Evolutionary conservation across 768 basidiomycete genomes (phyloP), one percentile per base, ranked within the genome.

Genomic region (Lentinus tigrinus): DNA sequence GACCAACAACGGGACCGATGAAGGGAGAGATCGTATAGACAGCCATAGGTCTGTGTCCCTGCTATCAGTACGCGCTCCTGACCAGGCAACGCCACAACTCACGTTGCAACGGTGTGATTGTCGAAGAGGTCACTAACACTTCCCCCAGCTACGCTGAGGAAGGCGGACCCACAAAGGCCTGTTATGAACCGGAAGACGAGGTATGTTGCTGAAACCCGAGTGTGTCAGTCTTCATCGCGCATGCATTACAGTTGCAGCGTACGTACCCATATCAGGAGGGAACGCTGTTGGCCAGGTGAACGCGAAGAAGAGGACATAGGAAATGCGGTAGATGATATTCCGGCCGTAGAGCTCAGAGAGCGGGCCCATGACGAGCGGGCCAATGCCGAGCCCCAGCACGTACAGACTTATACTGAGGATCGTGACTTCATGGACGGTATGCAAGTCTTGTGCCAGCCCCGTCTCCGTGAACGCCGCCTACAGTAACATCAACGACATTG

Each of bases 251-350:
- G 9, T 16, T 13, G n/a, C 11, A 19, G 2, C 26, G 10, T 14
- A 73, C 81, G 47, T 49, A 86, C 86, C 78, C 23, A 84, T 78
- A 63, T 89, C 77, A 3, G 83, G 85, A 1, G 88, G 81, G 59
- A 93, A 92, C 1, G 89, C 87, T 6, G 89, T 84, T 0, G 89
- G 87, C 65, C 86, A 87, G 19, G 85, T 83, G 54, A 88, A 79
- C 1, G 81, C 65, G 64, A 89, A 83, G 68, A 89, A 85, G 4
- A 83, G 61, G 1, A 73, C 61, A 60, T 87, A 91, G 0, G 88
- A 86, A 3, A 78, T 63, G 13, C 78, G 75, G 67, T 93, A 91
- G 13, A 91, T 79, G 40, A 78, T 68, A 54, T 82, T 85, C 13
- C 66, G 76, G 2, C 91, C 89, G 65, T 85, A 82, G 17, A 89